Evolutionary conservation across 2,329 filamentous ascomycete species (phyloP), one percentile per base, ranked within the genome.

Genomic region (Talaromyces funiculosus): DNA sequence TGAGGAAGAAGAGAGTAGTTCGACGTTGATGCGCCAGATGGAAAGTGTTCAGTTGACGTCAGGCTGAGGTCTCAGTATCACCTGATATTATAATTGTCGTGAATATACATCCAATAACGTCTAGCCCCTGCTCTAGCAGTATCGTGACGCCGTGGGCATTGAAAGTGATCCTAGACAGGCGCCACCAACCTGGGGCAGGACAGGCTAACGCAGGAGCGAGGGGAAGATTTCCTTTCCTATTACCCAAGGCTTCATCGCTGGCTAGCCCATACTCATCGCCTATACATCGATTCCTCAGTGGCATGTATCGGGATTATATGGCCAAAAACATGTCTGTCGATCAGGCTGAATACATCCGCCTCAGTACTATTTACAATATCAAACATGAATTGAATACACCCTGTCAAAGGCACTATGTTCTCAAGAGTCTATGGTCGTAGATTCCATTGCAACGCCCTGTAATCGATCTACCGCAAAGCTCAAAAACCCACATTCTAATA

Each of bases 1-100:
- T 64, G 78, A 80, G 55, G 78, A 81, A 53, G 77, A 82, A 62
- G 80, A 82, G 62, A 76, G 78, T 60, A 81, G 80, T 65, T 78
- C 80, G 16, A 82, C 80, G 14, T 67, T 82, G 57, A 77, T 77
- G 68, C 74, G 79, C 58, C 79, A 78, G 68, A 80, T 81, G 75
- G 80, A 81, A 63, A 74, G 72, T 9, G 66, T 81, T 26, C 54
- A 61, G 10, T 40, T 61, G 45, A 61, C 54, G 9, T 61, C 26
- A 14, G 60, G 45, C 2, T 53, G 57, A 59, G 26, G 24, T 33
- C 29, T 9, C n/a, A 4, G n/a, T 3, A 22, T 6, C 14, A 20
- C 4, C 12, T 33, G 26, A 33, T 22, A n/a, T 0, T 14, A 35
- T 14, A 12, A 51, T 51, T 16, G 29, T 18, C 35, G 29, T 53